Base-by-base conservation (phyloP, 106 monocot genomes). In the Dioscorea alata region DNA sequence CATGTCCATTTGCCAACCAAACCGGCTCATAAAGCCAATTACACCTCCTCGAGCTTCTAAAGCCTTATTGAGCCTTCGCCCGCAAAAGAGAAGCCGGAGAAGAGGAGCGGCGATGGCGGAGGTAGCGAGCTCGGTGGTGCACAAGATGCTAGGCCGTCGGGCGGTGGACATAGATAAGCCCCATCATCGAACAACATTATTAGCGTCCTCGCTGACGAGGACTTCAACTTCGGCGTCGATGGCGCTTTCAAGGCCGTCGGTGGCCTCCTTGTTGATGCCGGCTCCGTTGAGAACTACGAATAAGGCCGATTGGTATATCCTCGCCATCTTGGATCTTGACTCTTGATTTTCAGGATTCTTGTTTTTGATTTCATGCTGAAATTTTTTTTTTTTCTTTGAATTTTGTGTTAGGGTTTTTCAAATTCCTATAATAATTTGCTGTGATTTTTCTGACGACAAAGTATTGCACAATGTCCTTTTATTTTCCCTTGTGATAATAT, bases 121-220 rank as follows among this genome's bases (percentile, higher is more conserved):
- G 25, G 87, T 88, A 77, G 93, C 87, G 79, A 83, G 87, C 78
- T 52, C 75, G 65, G 85, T 90, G 68, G 99, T 99, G 63, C 85
- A 78, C 74, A 93, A 99, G 73, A 93, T 99, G 14, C 77, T 99
- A 0, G 93, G 95, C 4, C 71, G 28, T 33, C 71, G 81, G 20
- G 74, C 74, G 2, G 50, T 50, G 21, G 93, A 99, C 10, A 74
- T 99, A n/a, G 99, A 93, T 76, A 74, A 75, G 74, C n/a, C 99
- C 99, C 9, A 99, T 99, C 73, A 75, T 93, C 77, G 83, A n/a
- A 90, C 66, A 93, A 99, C 87, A 85, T 99, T 77, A 58, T 90
- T 81, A 92, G 93, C 76, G 99, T 99, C 64, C 87, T 99, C 56
- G 99, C 99, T 62, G 99, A 99, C 68, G 99, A 99, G 20, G 99